Percentiles rank a stretch among this genome's conserved stretches.
phyloP scores from a whole-genome alignment of 2,329 filamentous ascomycete genomes.

The Ophiostoma triangulosporum region DNA sequence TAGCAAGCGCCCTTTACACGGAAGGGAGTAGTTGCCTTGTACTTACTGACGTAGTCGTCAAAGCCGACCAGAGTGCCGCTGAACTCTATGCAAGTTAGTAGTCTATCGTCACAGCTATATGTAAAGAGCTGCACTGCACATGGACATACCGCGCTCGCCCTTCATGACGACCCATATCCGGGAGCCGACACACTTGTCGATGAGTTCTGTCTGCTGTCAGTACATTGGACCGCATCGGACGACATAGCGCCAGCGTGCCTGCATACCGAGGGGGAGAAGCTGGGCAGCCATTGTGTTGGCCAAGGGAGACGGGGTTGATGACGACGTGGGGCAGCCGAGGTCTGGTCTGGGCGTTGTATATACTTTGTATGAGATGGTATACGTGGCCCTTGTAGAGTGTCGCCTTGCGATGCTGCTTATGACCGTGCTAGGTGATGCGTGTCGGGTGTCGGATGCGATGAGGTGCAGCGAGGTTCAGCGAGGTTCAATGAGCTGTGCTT shows the following conservation, averaged over 20 bases:
- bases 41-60: slow-evolving; percentile 99
- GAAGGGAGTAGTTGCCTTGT: not conserved
- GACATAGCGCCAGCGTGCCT: too few relatives aligned
- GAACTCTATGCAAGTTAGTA: slow-evolving; percentile 52
- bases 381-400: not conserved
- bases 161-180: slow-evolving; percentile 99
- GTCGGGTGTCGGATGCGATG: not conserved
- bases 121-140: not conserved
- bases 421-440: not conserved
- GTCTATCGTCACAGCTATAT: not conserved
- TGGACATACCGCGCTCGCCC: slow-evolving; percentile 72
- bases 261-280: slow-evolving; percentile 55
- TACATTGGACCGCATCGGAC: too few relatives aligned
- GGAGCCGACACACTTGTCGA: slow-evolving; percentile 97
- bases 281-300: slow-evolving; percentile 50
- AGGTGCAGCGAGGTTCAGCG: too few relatives aligned
- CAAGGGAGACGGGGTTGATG: not conserved
- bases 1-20: slow-evolving; percentile 5
- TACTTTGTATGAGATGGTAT: not conserved
- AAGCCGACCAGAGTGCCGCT: slow-evolving; percentile 88
- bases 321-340: not conserved
- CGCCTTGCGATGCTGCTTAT: not conserved
- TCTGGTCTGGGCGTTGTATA: not conserved
- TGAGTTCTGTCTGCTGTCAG: slow-evolving; percentile 57
- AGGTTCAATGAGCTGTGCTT: not conserved